Percentiles rank a stretch among this genome's conserved stretches.
These are phyloP conservation scores for Rubia peregrina DNA, from an alignment of 305 asterid genomes.

Conservation along the genomic window DNA sequence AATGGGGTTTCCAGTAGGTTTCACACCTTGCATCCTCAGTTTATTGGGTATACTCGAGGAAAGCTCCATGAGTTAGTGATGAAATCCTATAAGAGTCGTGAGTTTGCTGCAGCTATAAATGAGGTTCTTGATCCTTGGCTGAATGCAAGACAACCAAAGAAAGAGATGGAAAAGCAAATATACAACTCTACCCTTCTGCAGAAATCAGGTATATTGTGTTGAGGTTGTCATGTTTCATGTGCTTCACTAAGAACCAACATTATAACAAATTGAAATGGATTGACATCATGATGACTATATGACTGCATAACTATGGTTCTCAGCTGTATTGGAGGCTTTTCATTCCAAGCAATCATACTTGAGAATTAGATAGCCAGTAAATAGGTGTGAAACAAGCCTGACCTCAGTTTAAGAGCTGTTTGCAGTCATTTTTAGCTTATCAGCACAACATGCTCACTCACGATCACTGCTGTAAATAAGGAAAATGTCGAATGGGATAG, in stretches of 20 bases:
- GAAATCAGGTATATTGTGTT: slow-evolving; percentile 46
- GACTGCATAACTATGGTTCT: not conserved
- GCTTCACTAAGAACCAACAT: not conserved
- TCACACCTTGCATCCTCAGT: slow-evolving; percentile 81
- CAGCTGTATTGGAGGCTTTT: not conserved
- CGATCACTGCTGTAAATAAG: no score
- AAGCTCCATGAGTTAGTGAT: slow-evolving; percentile 96
- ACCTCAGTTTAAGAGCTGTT: not conserved
- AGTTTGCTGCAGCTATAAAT: slow-evolving; percentile 97
- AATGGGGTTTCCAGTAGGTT: slow-evolving; percentile 39
- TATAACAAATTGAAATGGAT: not conserved
- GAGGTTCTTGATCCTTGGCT: slow-evolving; percentile 99
- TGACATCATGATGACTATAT: not conserved
- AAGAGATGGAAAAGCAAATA: slow-evolving; percentile 58
- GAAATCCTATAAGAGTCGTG: slow-evolving; percentile 97
- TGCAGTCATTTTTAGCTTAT: no score
- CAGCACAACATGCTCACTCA: no score
- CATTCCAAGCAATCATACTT: not conserved
- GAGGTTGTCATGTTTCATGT: not conserved
- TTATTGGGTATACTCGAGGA: slow-evolving; percentile 90
- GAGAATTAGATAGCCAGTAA: not conserved
- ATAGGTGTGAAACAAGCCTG: not conserved
- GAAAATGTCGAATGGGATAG: no score
- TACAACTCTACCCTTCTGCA: slow-evolving; percentile 21
- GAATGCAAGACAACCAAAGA: slow-evolving; percentile 81